Base-by-base conservation (phyloP, 768 basidiomycete genomes). In the Rhizopogon salebrosus region DNA sequence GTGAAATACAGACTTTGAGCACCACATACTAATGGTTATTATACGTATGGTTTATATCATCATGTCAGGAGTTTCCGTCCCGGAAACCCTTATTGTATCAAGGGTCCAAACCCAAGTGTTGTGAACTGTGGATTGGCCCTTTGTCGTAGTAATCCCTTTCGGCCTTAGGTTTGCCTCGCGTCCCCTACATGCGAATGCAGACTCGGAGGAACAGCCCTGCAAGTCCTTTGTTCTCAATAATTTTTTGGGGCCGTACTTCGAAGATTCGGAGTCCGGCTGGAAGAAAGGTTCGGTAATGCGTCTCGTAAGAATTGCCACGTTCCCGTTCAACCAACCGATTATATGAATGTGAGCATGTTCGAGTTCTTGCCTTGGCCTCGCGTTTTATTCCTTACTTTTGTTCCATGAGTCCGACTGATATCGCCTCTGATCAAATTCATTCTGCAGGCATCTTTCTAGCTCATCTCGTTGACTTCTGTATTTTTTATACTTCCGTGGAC, bases 231-330 rank as follows among this genome's bases (percentile, higher is more conserved):
- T 35, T 35, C 34, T 14, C 20, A 46, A 58, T 58, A 36, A 35
- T 27, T 48, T 55, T 45, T 18, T 31, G 37, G 24, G 26, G 3
- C 5, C 7, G 11, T 40, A 23, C 39, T 43, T 13, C 27, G 22
- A 16, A 34, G 9, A 20, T 50, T 49, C 48, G 22, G 48, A 41
- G 13, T 6, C 48, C 20, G 46, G 1, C n/a, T 48, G 31, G 22
- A 48, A 35, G 48, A 27, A 38, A 37, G 29, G n/a, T 24, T 45
- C 41, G 43, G 54, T 49, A 57, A 55, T n/a, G 52, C 39, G 22
- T 68, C 54, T 53, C 67, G 65, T 67, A 69, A 69, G n/a, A 16
- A 18, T 13, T 16, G 56, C 58, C 67, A 69, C 67, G 67, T 57
- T 64, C 56, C 57, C 40, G 60, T 51, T 56, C 27, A 45, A 55